Base-by-base conservation (phyloP, 2,329 filamentous ascomycete species). In the Colletotrichum spinosum region DNA sequence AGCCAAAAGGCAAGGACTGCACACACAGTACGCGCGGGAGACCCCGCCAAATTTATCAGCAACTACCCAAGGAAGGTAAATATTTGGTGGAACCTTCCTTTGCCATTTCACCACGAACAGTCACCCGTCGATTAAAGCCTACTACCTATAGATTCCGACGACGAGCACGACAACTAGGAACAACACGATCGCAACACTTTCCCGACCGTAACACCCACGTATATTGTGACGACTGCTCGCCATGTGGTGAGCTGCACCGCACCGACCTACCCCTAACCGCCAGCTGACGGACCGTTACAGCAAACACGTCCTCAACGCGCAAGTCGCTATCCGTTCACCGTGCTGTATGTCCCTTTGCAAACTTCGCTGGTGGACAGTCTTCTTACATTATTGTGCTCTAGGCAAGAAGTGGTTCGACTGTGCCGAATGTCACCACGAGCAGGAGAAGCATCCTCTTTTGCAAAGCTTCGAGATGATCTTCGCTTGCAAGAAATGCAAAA, bases 331-430 rank as follows among this genome's bases (percentile, higher is more conserved):
- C 81, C 92, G 96, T 73, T 96, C 94, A 61, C 92, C 94, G 68
- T 99, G 96, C 85, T 99, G 96, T 95, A 87, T 73, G 89, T 80
- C 42, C 46, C 52, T 33, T 54, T 49, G 12, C 46, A 8, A 12
- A 45, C 17, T 25, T 25, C 25, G 25, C 25, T 4, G 25, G 25
- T 25, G 25, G 25, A 5, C 25, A 25, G 33, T 41, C 49, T 56
- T 44, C 7, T 54, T 35, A 25, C 46, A 51, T 56, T 55, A 25
- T 38, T 33, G 6, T 13, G 13, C 34, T 8, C 41, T 72, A 95
- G 93, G 93, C 84, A 88, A 89, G 67, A 97, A 97, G 84, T 99
- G 97, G 97, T 99, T 97, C 82, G 96, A 99, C 83, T 99, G 96
- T 80, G 92, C 93, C 69, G 92, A 97, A 77, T 99, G 96, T 82